phyloP scores from a whole-genome alignment of 2,329 filamentous ascomycete species.

The Ceratocystis diversiconidia region DNA sequence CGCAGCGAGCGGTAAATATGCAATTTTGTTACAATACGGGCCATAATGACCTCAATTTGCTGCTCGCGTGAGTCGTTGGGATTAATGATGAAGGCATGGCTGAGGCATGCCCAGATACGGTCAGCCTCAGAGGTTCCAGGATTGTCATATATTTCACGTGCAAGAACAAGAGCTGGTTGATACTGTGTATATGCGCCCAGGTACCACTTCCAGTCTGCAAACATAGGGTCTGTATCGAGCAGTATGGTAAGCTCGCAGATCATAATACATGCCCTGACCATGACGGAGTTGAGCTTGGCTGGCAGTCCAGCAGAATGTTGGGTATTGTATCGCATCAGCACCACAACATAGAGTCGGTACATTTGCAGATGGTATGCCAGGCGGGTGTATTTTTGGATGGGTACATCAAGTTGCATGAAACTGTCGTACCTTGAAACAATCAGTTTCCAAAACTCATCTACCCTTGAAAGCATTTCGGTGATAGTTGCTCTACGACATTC shows the following conservation, averaged over 20 bases:
- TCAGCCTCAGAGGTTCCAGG: conserved; percentile 43
- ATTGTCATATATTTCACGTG: conserved; percentile 50
- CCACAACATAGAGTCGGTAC: conserved; percentile 49
- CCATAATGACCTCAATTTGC: conserved; percentile 31
- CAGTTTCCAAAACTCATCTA: conserved; percentile 51
- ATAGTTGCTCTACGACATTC: conserved; percentile 47
- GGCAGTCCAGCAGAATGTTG: conserved; percentile 37
- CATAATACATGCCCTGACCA: conserved; percentile 45
- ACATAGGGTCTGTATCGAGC: conserved; percentile 31
- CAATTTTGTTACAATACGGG: conserved; percentile 23
- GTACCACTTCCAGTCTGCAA: conserved; percentile 56
- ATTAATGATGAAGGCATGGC: conserved; percentile 56
- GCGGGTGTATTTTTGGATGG: conserved; percentile 48
- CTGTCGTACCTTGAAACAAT: conserved; percentile 53
- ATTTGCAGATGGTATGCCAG: conserved; percentile 51
- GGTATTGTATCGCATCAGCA: conserved; percentile 52
- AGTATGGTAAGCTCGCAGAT: conserved; percentile 36
- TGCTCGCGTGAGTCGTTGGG: conserved; percentile 30
- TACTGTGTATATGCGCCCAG: conserved; percentile 57
- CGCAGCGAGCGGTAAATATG: conserved; percentile 16
- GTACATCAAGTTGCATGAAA: conserved; percentile 43
- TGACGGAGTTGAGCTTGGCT: conserved; percentile 46
- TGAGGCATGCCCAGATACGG: conserved; percentile 56
- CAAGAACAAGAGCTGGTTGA: conserved; percentile 53
- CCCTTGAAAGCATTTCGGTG: conserved; percentile 50